These are phyloP conservation scores for Oryza glaberrima DNA, from an alignment of 176 grass and related monocot genomes.

Conservation along the genomic window DNA sequence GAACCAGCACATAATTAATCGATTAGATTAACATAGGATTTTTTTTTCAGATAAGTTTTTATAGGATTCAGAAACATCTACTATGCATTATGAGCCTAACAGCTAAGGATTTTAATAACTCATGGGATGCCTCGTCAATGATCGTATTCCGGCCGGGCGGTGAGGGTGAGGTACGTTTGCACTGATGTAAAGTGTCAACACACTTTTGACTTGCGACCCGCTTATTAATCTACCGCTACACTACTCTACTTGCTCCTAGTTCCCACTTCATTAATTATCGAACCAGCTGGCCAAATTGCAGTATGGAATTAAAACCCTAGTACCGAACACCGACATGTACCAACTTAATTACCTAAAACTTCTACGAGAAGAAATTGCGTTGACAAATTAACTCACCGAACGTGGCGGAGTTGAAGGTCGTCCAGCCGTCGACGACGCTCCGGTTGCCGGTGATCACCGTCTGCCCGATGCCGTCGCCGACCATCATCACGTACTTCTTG, in stretches of 20 bases:
- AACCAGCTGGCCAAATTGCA: neutral
- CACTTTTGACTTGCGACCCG: conserved; percentile 1
- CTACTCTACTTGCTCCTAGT: neutral
- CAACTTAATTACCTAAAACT: neutral
- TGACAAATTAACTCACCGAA: conserved; percentile 55
- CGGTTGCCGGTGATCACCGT: conserved; percentile 80
- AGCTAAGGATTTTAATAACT: neutral
- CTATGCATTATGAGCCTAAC: neutral
- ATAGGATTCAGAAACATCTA: neutral
- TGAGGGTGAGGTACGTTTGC: conserved; percentile 15
- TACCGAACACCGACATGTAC: neutral
- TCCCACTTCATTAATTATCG: neutral
- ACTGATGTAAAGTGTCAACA: neutral
- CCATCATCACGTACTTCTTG: conserved; percentile 88
- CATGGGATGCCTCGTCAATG: neutral
- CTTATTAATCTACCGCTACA: neutral
- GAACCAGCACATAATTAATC: neutral
- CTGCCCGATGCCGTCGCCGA: conserved; percentile 84
- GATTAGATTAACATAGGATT: neutral
- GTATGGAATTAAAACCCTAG: neutral
- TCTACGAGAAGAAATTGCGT: neutral
- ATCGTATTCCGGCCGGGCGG: neutral
- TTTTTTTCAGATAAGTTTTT: neutral
- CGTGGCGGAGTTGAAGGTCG: conserved; percentile 93
- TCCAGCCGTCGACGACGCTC: conserved; percentile 82